Evolutionary conservation across 805 yeast genomes (phyloP).

Genomic region (Pichia kluyveri): DNA sequence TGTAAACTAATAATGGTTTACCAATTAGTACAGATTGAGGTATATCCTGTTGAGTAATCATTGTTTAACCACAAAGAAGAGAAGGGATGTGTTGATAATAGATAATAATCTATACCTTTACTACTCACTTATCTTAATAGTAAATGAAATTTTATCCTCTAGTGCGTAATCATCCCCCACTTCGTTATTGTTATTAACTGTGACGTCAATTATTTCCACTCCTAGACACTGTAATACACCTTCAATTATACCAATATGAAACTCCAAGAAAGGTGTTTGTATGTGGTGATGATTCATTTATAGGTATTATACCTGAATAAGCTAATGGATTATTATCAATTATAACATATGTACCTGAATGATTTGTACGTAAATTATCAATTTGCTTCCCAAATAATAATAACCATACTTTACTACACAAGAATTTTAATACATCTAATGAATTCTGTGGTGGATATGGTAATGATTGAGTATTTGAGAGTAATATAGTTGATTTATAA

Average conservation of each 20-base stretch:
- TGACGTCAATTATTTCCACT: neutral
- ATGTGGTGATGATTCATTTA: neutral
- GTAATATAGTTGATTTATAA: constrained; percentile 13
- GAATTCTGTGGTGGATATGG: constrained; percentile 20
- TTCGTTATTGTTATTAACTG: neutral
- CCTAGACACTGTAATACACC: constrained; percentile 2
- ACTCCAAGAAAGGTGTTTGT: neutral
- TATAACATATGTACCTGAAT: constrained; percentile 73
- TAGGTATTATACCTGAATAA: constrained; percentile 13
- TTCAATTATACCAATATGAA: neutral
- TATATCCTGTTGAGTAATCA: constrained; percentile 14
- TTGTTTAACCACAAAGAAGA: neutral
- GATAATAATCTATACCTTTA: too few relatives aligned
- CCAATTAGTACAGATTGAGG: constrained; percentile 24
- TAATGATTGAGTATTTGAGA: constrained; percentile 19
- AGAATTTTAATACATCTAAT: constrained; percentile 79
- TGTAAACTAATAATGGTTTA: constrained; percentile 26
- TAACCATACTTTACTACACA: constrained; percentile 90
- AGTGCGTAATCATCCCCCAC: too few relatives aligned
- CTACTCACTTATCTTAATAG: too few relatives aligned
- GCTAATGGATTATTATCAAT: constrained; percentile 52
- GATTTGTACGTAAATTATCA: constrained; percentile 88
- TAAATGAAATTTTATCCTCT: too few relatives aligned
- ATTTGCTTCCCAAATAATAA: constrained; percentile 74
- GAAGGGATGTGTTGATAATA: neutral